Base-by-base conservation (phyloP, 2,329 filamentous ascomycete species). In the Epichloe glyceriae region DNA sequence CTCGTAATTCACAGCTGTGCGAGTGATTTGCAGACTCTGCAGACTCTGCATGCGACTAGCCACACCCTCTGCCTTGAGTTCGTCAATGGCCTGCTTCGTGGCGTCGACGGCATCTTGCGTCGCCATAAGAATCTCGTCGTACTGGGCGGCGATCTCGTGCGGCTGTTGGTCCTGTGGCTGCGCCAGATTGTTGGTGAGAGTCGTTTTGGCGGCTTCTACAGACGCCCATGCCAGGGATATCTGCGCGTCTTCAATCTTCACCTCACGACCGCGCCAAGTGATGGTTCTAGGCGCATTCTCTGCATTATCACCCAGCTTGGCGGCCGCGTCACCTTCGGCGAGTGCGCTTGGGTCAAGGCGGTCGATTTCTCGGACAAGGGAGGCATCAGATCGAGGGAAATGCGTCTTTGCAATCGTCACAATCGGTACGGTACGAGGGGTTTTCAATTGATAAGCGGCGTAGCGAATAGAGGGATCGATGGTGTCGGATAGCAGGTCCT, bases 41-140 rank as follows among this genome's bases (percentile, higher is more conserved):
- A 98, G 72, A 59, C 89, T 83, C 68, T 98, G 93, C 82, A 98
- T 89, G 52, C 88, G 81, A 37, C 80, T 71, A 62, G 87, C 79
- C 14, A 95, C 80, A 1, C 88, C 86, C 64, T 98, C 93, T 53
- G 79, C 82, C 47, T 80, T 79, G 52, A 96, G 73, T 65, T 97
- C 93, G 57, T 97, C 91, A 53, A 96, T 95, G 11, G 89, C 89
- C 59, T 86, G 83, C 67, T 95, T 94, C 0, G 90, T 93, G 5
- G 89, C 88, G 68, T 98, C 93, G 19, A 91, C 88, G 3, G 88
- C 88, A 64, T 98, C 91, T 67, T 97, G 93, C 57, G 88, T 93
- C 20, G 89, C 83, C 57, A 86, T 88, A 26, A 98, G 80, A 49
- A 97, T 83, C 55, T 86, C 86, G 59, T 98, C 93, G 65, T 97